Conservation (phyloP, 2,329 filamentous ascomycete species). For the Chaetomiaceae sp. region DNA sequence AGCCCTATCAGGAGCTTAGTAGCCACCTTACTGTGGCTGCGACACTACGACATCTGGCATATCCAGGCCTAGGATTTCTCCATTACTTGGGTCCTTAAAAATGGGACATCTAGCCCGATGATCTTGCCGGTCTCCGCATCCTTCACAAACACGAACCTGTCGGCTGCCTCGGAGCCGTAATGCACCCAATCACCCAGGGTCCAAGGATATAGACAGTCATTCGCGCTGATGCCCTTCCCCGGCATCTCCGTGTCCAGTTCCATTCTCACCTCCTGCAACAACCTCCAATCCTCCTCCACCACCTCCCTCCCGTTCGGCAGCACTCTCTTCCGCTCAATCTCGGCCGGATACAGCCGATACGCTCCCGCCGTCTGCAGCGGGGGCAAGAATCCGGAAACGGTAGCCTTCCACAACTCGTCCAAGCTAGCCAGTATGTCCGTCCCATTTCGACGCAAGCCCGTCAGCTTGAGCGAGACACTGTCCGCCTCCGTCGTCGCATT, state of each 20-base stretch:
- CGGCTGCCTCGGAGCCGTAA: conserved; percentile 23
- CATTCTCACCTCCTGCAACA: not conserved
- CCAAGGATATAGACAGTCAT: conserved; percentile 15
- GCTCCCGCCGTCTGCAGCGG: not conserved
- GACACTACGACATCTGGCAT: too few relatives aligned
- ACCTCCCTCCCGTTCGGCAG: not conserved
- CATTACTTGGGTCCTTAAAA: conserved; percentile 19
- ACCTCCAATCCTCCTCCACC: conserved; percentile 2
- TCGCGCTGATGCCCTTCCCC: not conserved
- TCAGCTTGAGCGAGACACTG: not conserved
- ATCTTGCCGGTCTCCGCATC: conserved; percentile 19
- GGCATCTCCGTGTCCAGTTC: not conserved
- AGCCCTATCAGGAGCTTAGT: too few relatives aligned
- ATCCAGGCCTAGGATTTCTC: not conserved
- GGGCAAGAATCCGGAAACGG: not conserved
- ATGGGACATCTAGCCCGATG: conserved; percentile 24
- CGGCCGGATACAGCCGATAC: not conserved
- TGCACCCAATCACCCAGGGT: conserved; percentile 25
- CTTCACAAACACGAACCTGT: conserved; percentile 24
- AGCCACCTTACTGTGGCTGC: too few relatives aligned
- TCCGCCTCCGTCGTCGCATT: not conserved
- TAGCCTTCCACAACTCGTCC: not conserved
- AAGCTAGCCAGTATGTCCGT: not conserved
- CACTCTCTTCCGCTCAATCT: not conserved
- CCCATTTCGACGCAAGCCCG: not conserved